These are phyloP conservation scores for Geranomyces michiganensis DNA, from an alignment of 192 early-diverging fungal genomes.

Conservation along the genomic window DNA sequence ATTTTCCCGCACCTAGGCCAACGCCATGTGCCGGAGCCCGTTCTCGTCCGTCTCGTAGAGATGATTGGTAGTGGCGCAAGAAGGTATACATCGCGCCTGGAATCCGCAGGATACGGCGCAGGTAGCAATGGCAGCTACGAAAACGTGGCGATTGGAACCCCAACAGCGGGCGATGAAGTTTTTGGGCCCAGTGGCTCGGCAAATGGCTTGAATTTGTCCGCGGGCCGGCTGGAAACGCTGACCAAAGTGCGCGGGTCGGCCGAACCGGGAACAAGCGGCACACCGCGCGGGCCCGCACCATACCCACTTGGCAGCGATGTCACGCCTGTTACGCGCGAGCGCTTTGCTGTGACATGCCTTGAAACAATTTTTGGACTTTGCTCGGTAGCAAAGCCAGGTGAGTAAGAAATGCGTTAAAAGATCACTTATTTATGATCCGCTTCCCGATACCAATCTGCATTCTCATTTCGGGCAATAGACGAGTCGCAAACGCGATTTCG, in stretches of 20 bases:
- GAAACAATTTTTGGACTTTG: constrained; percentile 68
- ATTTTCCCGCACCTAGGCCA: constrained; percentile 71
- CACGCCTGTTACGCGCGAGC: constrained; percentile 63
- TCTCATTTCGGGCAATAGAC: not conserved
- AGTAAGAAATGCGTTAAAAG: no score
- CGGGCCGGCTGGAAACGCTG: not conserved
- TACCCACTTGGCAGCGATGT: constrained; percentile 48
- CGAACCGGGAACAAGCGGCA: not conserved
- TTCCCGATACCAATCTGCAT: not conserved
- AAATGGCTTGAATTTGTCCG: not conserved
- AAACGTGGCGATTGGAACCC: not conserved
- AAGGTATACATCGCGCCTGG: constrained; percentile 44
- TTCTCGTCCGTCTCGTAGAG: constrained; percentile 57
- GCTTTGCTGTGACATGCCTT: constrained; percentile 68
- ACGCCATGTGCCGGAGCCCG: constrained; percentile 59
- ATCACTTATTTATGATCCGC: no score
- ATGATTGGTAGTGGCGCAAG: constrained; percentile 60
- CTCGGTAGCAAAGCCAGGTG: constrained; percentile 41
- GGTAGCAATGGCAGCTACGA: not conserved
- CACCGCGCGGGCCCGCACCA: not conserved
- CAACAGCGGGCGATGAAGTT: no score
- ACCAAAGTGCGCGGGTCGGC: constrained; percentile 1
- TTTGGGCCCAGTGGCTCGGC: not conserved
- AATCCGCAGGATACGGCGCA: not conserved
- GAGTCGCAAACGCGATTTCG: constrained; percentile 27